A percentile compares a stretch with the other conserved stretches of the same genome.
Conservation (phyloP, 2,329 filamentous ascomycete genomes). For the Talaromyces albobiverticillius region DNA sequence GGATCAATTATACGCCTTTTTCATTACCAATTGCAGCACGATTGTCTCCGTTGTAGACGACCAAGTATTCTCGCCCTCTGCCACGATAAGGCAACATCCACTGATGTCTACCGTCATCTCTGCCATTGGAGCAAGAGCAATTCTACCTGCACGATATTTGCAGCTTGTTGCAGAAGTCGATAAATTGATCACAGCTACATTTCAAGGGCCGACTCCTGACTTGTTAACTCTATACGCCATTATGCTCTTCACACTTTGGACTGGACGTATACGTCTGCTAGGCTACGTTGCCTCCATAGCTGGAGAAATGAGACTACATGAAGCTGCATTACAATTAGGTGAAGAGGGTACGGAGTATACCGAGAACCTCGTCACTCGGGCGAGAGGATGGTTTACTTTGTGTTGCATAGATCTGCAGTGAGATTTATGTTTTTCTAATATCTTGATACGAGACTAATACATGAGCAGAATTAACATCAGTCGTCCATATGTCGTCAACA, state of each 20-base stretch:
- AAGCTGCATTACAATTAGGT: neutral
- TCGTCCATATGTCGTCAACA: neutral
- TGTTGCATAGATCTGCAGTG: neutral
- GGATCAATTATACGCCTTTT: slow-evolving; percentile 2
- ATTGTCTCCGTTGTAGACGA: neutral
- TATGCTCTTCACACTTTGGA: neutral
- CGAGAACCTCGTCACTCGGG: neutral
- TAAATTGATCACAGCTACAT: neutral
- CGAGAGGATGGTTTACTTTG: slow-evolving; percentile 1
- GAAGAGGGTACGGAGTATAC: neutral
- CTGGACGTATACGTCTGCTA: neutral
- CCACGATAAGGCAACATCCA: neutral
- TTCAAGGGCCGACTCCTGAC: neutral
- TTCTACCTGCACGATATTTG: neutral
- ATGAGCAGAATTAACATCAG: neutral
- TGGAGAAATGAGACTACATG: neutral
- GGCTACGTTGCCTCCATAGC: neutral
- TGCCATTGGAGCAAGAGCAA: neutral
- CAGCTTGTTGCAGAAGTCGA: neutral
- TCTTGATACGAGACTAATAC: neutral
- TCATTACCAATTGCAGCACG: neutral
- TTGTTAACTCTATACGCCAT: neutral
- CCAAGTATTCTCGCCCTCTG: neutral
- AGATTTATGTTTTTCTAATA: neutral
- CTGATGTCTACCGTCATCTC: slow-evolving; percentile 3